Conservation (phyloP, 1,139 yeast genomes). For the Debaryomyces sp. region DNA sequence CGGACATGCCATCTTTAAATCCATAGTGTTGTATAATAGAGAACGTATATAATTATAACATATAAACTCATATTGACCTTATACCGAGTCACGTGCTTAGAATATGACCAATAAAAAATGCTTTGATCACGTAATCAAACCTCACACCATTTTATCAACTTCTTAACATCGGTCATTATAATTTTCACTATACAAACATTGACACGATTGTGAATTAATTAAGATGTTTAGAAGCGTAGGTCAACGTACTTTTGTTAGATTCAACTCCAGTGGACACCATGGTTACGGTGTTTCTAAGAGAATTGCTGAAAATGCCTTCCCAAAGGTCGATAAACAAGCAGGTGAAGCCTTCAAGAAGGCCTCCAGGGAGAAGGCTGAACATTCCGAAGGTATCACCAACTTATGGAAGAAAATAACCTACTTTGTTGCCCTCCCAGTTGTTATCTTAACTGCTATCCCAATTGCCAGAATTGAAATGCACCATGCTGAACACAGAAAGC, state of each 20-base stretch:
- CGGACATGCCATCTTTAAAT: neutral
- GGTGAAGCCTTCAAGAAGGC: conserved; percentile 47
- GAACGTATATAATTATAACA: neutral
- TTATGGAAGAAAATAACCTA: conserved; percentile 87
- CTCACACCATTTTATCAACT: conserved; percentile 11
- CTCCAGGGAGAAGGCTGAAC: conserved; percentile 67
- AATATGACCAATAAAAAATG: conserved; percentile 11
- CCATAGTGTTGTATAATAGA: neutral
- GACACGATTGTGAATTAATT: conserved; percentile 1
- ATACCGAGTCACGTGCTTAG: conserved; percentile 3
- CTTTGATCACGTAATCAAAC: conserved; percentile 10
- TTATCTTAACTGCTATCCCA: conserved; percentile 74
- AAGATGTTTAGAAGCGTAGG: conserved; percentile 40
- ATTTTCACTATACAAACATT: neutral
- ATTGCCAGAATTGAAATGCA: conserved; percentile 79
- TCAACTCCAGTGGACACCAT: conserved; percentile 32
- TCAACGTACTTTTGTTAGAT: conserved; percentile 47
- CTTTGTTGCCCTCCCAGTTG: conserved; percentile 81
- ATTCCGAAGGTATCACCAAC: conserved; percentile 73
- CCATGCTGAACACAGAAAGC: conserved; percentile 90
- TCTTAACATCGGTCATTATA: neutral
- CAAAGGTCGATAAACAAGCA: conserved; percentile 39
- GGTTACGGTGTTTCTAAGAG: conserved; percentile 46
- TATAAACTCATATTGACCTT: neutral
- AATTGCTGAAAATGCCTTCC: conserved; percentile 44